A percentile compares a stretch with the other conserved stretches of the same genome.
phyloP scores from a whole-genome alignment of 225 moss, liverwort and hornwort genomes.

The Marchantia paleacea region DNA sequence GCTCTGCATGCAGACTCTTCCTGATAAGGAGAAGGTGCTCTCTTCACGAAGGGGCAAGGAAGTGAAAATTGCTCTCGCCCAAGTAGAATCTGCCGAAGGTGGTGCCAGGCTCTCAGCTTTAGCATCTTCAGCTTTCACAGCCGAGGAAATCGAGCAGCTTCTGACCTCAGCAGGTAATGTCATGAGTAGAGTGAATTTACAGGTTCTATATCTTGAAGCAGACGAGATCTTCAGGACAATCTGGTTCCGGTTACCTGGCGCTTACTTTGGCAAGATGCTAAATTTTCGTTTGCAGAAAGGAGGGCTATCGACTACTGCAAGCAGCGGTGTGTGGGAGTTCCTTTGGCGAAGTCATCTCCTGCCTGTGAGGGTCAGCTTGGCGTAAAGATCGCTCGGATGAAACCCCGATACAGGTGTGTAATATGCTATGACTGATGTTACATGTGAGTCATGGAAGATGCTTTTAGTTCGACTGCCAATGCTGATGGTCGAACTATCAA shows the following conservation, averaged over 20 bases:
- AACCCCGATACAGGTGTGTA: slow-evolving; percentile 69
- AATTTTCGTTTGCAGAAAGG: slow-evolving; percentile 45
- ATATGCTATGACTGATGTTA: no score
- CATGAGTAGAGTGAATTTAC: neutral
- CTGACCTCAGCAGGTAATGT: slow-evolving; percentile 61
- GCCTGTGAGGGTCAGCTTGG: slow-evolving; percentile 86
- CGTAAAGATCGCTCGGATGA: slow-evolving; percentile 84
- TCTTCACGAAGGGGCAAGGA: slow-evolving; percentile 54
- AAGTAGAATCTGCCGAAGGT: slow-evolving; percentile 52
- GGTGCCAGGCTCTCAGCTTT: slow-evolving; percentile 53
- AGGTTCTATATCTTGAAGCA: neutral
- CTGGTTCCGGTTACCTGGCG: neutral
- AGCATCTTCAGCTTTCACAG: slow-evolving; percentile 68
- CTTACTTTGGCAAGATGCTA: no score
- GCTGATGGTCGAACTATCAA: neutral
- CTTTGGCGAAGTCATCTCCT: slow-evolving; percentile 56
- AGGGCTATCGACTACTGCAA: slow-evolving; percentile 88
- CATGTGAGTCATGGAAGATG: no score
- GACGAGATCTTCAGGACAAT: neutral
- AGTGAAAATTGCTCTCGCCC: slow-evolving; percentile 61
- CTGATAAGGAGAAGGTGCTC: slow-evolving; percentile 38
- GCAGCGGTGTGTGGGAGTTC: slow-evolving; percentile 88
- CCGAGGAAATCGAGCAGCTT: slow-evolving; percentile 74
- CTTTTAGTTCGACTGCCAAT: no score
- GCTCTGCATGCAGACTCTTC: slow-evolving; percentile 75